Evolutionary conservation across 176 grass and related monocot species (phyloP), one percentile per base, ranked within the genome.

Genomic region (Phyllostachys edulis): DNA sequence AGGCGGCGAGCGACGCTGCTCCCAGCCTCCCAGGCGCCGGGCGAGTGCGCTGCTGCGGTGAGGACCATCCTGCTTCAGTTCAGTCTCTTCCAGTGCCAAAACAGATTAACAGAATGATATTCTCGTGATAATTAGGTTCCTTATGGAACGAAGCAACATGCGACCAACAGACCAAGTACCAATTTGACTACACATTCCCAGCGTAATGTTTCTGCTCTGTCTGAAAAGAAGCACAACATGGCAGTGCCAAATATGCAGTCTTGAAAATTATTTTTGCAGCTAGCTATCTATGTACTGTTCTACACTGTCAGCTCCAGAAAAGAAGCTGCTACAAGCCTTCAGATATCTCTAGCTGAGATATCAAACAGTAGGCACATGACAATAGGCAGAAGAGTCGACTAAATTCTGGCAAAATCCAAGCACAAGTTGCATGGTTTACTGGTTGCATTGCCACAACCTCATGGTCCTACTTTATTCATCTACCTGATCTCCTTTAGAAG

Each of bases 391-490:
- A 36, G 59, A 67, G 62, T 42, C 23, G 38, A 85, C 74, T 3
- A 65, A 73, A 73, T 65, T 63, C 56, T 3, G 44, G 5, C 23
- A 59, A 75, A 75, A 40, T 39, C 75, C 27, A 68, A 42, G 23
- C 69, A 68, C 70, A 75, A 75, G 37, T 86, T 72, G 68, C 57
- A 56, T 57, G 5, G 24, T 81, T 59, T 47, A 27, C 14, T 66
- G 17, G 60, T 59, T 67, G 11, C 7, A 62, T 39, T 60, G 16
- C 39, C 29, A 29, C 29, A 29, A 29, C 29, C 29, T 13, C 26
- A 14, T 61, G 68, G 20, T 2, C 64, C 39, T 29, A 71, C 69
- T 62, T 46, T 74, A 37, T 34, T 71, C 69, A 46, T 49, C 14
- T 36, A 55, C 49, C 71, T 54, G 9, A 16, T 74, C 16, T 21